Evolutionary conservation across 2,329 filamentous ascomycete species (phyloP).

Genomic region (Lasiodiplodia citricola): DNA sequence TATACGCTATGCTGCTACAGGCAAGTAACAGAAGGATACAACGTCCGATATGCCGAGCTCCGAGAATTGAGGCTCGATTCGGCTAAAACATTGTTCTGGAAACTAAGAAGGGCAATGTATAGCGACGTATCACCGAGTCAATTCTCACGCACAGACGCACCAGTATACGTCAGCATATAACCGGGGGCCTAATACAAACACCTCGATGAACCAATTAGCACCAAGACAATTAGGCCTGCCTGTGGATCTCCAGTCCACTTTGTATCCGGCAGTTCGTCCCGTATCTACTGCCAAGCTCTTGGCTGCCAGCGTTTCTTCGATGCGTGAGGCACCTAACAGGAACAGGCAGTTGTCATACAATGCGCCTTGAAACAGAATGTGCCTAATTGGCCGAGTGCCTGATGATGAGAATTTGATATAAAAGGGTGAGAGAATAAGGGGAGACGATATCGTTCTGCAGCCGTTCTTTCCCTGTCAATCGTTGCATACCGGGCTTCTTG

Average conservation of each 20-base stretch:
- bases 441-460: neutral
- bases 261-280: neutral
- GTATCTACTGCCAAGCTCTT: neutral
- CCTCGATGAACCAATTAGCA: neutral
- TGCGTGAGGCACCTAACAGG: neutral
- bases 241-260: neutral
- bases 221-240: neutral
- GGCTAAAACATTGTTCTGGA: neutral
- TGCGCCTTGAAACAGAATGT: neutral
- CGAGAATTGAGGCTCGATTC: neutral
- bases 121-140: neutral
- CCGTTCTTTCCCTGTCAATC: neutral
- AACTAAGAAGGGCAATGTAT: neutral
- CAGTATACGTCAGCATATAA: slow-evolving; percentile 3
- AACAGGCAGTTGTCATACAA: neutral
- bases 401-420: neutral
- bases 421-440: neutral
- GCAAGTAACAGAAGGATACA: neutral
- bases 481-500: neutral
- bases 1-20: neutral
- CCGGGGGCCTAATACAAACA: neutral
- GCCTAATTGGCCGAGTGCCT: neutral
- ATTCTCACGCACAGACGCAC: neutral
- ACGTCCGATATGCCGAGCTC: neutral
- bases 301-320: slow-evolving; percentile 2